phyloP scores from a whole-genome alignment of 148 eudicot genomes.

The Chenopodium berlandieri region DNA sequence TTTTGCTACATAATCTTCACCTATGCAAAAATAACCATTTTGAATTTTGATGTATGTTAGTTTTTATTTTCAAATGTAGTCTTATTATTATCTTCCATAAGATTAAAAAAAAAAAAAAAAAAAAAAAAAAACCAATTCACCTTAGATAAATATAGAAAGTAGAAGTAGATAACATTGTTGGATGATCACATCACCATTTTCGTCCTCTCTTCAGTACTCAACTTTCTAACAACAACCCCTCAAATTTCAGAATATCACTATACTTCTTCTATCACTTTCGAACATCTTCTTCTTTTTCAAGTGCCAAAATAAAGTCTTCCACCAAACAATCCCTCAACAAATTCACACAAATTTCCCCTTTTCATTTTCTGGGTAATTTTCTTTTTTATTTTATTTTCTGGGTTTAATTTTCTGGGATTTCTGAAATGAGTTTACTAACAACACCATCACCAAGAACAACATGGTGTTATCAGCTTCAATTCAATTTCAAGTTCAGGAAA shows the following conservation, averaged over 20 bases:
- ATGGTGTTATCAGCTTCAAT: slow-evolving; percentile 68
- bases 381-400: neutral
- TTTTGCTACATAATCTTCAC: too few relatives aligned
- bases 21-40: too few relatives aligned
- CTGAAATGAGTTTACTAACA: slow-evolving; percentile 34
- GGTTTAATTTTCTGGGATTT: neutral
- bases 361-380: slow-evolving; percentile 6
- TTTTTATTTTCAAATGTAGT: too few relatives aligned
- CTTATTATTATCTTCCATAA: too few relatives aligned
- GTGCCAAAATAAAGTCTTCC: neutral
- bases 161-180: neutral
- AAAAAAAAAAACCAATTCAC: too few relatives aligned
- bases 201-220: neutral
- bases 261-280: neutral
- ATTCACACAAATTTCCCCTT: neutral
- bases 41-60: too few relatives aligned
- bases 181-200: slow-evolving; percentile 18
- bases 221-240: slow-evolving; percentile 8
- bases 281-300: neutral
- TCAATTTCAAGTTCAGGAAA: slow-evolving; percentile 48
- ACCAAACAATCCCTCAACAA: neutral
- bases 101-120: too few relatives aligned
- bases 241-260: neutral
- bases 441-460: slow-evolving; percentile 32
- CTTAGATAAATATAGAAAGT: too few relatives aligned